These are phyloP conservation scores for Trichosporon sp. DNA, from an alignment of 1,284 basidiomycete species.

Conservation along the genomic window DNA sequence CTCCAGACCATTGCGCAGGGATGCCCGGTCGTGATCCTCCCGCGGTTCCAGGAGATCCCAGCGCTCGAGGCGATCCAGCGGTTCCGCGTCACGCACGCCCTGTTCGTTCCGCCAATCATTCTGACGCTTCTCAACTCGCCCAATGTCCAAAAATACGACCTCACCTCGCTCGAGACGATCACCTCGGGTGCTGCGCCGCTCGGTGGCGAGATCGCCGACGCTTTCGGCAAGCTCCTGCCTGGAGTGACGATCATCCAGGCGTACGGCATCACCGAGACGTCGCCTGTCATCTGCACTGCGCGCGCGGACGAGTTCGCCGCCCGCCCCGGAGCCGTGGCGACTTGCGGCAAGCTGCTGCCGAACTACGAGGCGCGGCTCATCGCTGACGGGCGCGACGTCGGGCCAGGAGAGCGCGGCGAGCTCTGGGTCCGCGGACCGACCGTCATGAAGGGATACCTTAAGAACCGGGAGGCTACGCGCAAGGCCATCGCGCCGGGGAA, in stretches of 20 bases:
- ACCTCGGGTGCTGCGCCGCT: conserved; percentile 80
- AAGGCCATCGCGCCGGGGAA: conserved; percentile 54
- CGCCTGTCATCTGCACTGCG: conserved; percentile 39
- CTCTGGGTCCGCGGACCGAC: conserved; percentile 71
- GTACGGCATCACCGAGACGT: conserved; percentile 50
- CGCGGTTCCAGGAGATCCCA: conserved; percentile 54
- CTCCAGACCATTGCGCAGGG: conserved; percentile 59
- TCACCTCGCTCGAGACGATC: conserved; percentile 59
- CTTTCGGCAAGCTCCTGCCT: conserved; percentile 24
- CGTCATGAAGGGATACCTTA: conserved; percentile 68
- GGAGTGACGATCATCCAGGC: conserved; percentile 38
- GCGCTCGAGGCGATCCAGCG: conserved; percentile 65
- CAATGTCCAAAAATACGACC: conserved; percentile 63
- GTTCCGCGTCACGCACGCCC: conserved; percentile 58
- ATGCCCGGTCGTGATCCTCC: conserved; percentile 61
- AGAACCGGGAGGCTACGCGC: conserved; percentile 61
- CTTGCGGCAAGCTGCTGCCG: conserved; percentile 67
- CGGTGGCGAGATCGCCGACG: conserved; percentile 46
- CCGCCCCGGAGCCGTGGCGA: conserved; percentile 54
- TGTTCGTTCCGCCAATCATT: conserved; percentile 80
- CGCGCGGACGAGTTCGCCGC: conserved; percentile 24
- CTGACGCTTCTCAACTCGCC: conserved; percentile 52
- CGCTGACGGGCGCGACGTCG: conserved; percentile 44
- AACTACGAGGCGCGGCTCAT: conserved; percentile 73
- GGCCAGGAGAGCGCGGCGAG: conserved; percentile 62